phyloP scores from a whole-genome alignment of 2,329 filamentous ascomycete species.

The Pseudomassariella vexata region DNA sequence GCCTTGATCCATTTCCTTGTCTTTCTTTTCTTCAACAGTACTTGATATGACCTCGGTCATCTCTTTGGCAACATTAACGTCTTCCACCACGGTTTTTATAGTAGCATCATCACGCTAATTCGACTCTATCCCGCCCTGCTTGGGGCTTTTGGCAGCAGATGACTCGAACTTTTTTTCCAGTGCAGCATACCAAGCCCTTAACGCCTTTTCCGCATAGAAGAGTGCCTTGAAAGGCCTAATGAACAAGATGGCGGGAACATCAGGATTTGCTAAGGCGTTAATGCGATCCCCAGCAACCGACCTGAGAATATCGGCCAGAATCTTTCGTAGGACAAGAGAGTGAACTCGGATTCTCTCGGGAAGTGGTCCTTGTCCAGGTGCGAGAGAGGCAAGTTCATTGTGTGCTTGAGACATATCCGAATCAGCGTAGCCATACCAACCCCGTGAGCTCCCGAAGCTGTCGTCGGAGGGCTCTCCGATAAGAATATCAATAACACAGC shows the following conservation, averaged over 20 bases:
- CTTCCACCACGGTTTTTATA: too few species aligned
- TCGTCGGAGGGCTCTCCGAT: background rate
- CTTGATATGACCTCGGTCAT: too few species aligned
- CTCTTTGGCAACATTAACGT: too few species aligned
- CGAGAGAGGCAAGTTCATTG: background rate
- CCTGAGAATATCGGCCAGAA: slow-evolving; percentile 1
- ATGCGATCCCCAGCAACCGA: too few species aligned
- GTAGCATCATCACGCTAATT: too few species aligned
- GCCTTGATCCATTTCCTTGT: too few species aligned
- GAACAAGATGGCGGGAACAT: background rate
- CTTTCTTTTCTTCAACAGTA: too few species aligned
- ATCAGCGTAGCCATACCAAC: too few species aligned
- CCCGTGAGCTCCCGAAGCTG: too few species aligned
- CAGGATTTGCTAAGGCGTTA: background rate
- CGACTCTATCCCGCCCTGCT: too few species aligned
- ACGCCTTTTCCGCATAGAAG: background rate
- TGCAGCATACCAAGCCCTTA: background rate
- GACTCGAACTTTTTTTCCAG: slow-evolving; percentile 1
- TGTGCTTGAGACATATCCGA: too few species aligned
- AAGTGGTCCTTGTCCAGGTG: background rate
- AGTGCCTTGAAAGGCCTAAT: slow-evolving; percentile 3
- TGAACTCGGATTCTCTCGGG: slow-evolving; percentile 12
- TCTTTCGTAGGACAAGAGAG: slow-evolving; percentile 3
- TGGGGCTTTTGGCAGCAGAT: too few species aligned
- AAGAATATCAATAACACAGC: background rate